phyloP scores from a whole-genome alignment of 371 early-diverging fungal species.

The Funneliformis caledonium region DNA sequence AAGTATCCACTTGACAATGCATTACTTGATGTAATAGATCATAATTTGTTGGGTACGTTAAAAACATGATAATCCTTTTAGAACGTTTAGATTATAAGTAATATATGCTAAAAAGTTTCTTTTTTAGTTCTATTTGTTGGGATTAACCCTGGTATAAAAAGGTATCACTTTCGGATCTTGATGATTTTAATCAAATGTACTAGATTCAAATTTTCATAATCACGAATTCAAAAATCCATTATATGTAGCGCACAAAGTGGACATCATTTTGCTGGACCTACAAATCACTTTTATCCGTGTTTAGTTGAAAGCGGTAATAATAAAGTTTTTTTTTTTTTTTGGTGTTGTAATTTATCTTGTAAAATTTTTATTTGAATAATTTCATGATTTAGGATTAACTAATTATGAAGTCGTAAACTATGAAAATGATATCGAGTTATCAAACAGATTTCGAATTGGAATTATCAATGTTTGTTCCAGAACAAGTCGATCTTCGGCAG shows the following conservation, averaged over 20 bases:
- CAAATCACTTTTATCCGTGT: constrained; percentile 71
- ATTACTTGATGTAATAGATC: neutral
- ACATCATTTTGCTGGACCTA: constrained; percentile 73
- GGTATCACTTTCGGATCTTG: constrained; percentile 45
- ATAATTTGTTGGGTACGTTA: neutral
- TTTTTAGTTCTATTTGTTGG: constrained; percentile 39
- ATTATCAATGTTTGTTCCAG: constrained; percentile 28
- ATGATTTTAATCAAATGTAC: constrained; percentile 54
- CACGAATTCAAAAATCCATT: constrained; percentile 51
- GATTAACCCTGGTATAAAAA: constrained; percentile 36
- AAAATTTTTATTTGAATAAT: neutral
- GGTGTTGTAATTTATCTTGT: neutral
- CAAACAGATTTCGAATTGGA: constrained; percentile 18
- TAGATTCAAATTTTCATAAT: constrained; percentile 50
- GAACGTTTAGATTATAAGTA: neutral
- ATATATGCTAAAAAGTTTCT: neutral
- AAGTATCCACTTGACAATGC: neutral
- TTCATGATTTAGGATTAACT: constrained; percentile 28
- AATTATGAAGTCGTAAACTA: constrained; percentile 11
- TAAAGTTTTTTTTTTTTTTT: neutral
- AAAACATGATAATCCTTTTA: neutral
- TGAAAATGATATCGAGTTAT: constrained; percentile 26
- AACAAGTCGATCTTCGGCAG: constrained; percentile 14
- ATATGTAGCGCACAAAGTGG: constrained; percentile 60
- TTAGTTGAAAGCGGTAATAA: constrained; percentile 35